phyloP scores from a whole-genome alignment of 2,329 filamentous ascomycete genomes.

The Amphichorda felina region DNA sequence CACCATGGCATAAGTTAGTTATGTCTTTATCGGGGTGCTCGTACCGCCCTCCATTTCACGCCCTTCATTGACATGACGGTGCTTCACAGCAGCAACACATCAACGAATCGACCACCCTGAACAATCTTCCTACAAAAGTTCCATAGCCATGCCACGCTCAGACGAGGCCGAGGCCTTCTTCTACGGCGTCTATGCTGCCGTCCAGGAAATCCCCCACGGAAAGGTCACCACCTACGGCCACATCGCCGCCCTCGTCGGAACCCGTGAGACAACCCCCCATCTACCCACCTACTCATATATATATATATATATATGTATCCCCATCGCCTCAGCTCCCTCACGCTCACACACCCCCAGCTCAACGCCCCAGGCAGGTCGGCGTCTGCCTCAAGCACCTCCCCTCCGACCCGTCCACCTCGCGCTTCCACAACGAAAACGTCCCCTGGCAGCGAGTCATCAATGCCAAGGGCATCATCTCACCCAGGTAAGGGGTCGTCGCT shows the following conservation, averaged over 20 bases:
- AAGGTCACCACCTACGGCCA: slow-evolving; percentile 83
- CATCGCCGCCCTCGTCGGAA: slow-evolving; percentile 61
- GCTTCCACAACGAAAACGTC: slow-evolving; percentile 66
- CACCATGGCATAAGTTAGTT: too few species aligned
- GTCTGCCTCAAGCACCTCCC: slow-evolving; percentile 82
- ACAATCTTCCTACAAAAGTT: too few species aligned
- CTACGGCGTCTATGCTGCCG: slow-evolving; percentile 65
- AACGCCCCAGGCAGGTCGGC: slow-evolving; percentile 74
- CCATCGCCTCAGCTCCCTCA: background rate
- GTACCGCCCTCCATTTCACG: too few species aligned
- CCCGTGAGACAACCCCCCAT: slow-evolving; percentile 37
- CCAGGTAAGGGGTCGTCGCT: slow-evolving; percentile 44
- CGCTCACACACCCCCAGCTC: slow-evolving; percentile 30
- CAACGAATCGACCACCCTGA: too few species aligned
- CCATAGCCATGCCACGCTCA: slow-evolving; percentile 50
- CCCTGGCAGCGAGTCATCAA: slow-evolving; percentile 95
- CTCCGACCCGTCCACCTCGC: slow-evolving; percentile 23
- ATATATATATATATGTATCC: too few species aligned
- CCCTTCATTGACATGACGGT: too few species aligned
- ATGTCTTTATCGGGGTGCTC: too few species aligned
- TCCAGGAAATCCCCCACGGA: slow-evolving; percentile 75
- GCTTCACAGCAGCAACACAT: too few species aligned
- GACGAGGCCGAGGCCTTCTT: slow-evolving; percentile 69
- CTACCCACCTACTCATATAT: too few species aligned
- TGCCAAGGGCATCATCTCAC: slow-evolving; percentile 74